Evolutionary conservation across 2,329 filamentous ascomycete genomes (phyloP), one percentile per base, ranked within the genome.

Genomic region (Colletotrichum sp.): DNA sequence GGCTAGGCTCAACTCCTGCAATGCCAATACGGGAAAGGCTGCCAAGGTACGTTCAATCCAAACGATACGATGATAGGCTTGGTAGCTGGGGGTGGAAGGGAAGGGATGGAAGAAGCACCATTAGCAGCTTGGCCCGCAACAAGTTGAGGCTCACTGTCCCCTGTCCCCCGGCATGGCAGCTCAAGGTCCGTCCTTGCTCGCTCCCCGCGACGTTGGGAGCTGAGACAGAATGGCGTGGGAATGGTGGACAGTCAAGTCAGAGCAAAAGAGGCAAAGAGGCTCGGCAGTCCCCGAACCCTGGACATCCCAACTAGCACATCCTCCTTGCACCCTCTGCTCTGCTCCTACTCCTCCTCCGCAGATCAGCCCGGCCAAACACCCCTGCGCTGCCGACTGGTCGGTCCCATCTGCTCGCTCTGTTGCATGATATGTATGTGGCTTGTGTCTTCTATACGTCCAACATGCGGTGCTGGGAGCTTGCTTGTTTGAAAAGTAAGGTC

Each of bases 241-340:
- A 59, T 76, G 70, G 74, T 68, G 64, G 64, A 30, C 74, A 76
- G 74, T 74, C 74, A 76, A 68, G 65, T 76, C 70, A 68, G 70
- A 74, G 70, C 74, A 44, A 75, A 52, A 65, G 44, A 69, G 59
- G 65, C 70, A 60, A 60, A 15, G 74, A 74, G 64, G 52, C 64
- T 73, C 73, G 73, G 73, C 74, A 68, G 64, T 39, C 70, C 70
- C 74, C 70, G 74, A 76, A 76, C 74, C 74, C 74, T 76, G 74
- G 74, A 74, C 64, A 69, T 76, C 74, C 70, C 59, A 76, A 76
- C 70, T 62, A 62, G 55, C 55, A n/a, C 62, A 70, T 55, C 44
- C 55, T 75, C 32, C 30, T 74, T 71, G 44, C 44, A 52, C 44
- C 44, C 44, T 52, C 44, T 52, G n/a, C 44, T n/a, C n/a, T 22